A percentile compares a stretch with the other conserved stretches of the same genome.
Conservation (phyloP, 495 filamentous ascomycete genomes). For the Pyrenula aspistea region DNA sequence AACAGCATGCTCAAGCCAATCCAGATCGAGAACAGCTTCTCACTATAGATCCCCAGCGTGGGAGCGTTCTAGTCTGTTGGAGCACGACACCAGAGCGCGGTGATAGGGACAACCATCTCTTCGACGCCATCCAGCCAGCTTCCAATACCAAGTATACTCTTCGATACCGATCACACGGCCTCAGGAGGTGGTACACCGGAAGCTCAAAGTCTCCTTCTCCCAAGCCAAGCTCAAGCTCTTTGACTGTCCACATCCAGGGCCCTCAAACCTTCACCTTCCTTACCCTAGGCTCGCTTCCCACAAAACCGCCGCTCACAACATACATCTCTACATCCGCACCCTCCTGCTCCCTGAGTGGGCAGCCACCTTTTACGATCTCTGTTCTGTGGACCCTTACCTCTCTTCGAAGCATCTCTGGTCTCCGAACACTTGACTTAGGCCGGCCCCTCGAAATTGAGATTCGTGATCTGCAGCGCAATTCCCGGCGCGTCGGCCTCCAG, state of each 20-base stretch:
- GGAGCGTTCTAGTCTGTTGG: not conserved
- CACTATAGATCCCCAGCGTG: not conserved
- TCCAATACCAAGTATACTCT: too few relatives aligned
- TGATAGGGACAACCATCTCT: not conserved
- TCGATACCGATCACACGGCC: not conserved
- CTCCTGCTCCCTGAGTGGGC: slow-evolving; percentile 16
- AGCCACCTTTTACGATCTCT: not conserved
- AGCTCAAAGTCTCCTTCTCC: not conserved
- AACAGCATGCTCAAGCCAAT: not conserved
- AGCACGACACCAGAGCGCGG: not conserved
- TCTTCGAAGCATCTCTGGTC: not conserved
- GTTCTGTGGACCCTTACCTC: not conserved
- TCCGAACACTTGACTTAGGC: not conserved
- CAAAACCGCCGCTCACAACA: slow-evolving; percentile 19
- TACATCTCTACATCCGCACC: slow-evolving; percentile 39
- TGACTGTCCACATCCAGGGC: not conserved
- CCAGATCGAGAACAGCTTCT: not conserved
- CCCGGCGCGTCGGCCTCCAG: not conserved
- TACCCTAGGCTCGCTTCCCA: not conserved
- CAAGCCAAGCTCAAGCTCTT: not conserved
- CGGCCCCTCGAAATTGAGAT: not conserved
- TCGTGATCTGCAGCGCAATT: not conserved
- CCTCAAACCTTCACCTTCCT: not conserved
- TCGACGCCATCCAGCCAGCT: too few relatives aligned
- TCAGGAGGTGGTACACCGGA: not conserved